phyloP scores from a whole-genome alignment of 805 yeast species.

The Lachancea quebecensis region DNA sequence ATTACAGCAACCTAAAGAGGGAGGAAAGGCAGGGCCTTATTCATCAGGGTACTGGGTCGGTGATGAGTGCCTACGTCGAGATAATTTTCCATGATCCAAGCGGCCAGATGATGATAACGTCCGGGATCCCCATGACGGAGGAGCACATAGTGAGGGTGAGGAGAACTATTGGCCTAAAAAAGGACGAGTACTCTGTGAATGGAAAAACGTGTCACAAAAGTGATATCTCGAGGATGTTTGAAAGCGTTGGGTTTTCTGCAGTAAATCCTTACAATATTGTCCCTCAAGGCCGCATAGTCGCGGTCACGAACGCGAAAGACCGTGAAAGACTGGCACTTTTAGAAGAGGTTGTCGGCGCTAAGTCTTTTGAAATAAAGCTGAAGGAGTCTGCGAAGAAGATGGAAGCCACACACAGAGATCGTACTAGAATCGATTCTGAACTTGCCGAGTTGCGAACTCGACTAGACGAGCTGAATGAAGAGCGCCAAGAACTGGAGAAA shows the following conservation, averaged over 20 bases:
- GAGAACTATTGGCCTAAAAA: conserved; percentile 88
- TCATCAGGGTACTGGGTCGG: conserved; percentile 86
- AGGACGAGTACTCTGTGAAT: conserved; percentile 85
- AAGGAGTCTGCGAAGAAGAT: conserved; percentile 75
- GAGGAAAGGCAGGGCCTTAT: conserved; percentile 83
- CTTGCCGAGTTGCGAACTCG: conserved; percentile 63
- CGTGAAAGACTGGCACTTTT: conserved; percentile 68
- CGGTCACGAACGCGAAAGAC: conserved; percentile 84
- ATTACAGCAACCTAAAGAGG: conserved; percentile 72
- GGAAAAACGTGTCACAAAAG: conserved; percentile 70
- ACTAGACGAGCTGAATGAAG: conserved; percentile 71
- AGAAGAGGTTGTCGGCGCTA: conserved; percentile 94
- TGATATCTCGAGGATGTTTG: conserved; percentile 75
- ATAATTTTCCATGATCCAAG: conserved; percentile 78
- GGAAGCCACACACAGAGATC: conserved; percentile 61
- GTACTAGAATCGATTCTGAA: conserved; percentile 67
- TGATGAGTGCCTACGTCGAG: conserved; percentile 90
- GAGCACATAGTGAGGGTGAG: conserved; percentile 66
- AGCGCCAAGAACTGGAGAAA: conserved; percentile 64
- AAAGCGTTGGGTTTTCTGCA: conserved; percentile 86
- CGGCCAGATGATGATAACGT: conserved; percentile 59
- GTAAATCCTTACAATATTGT: conserved; percentile 93
- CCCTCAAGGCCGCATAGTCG: conserved; percentile 90
- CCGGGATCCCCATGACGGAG: conserved; percentile 30
- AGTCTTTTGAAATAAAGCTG: conserved; percentile 75